Conservation (phyloP, 257 asterid genomes). For the Phtheirospermum japonicum region DNA sequence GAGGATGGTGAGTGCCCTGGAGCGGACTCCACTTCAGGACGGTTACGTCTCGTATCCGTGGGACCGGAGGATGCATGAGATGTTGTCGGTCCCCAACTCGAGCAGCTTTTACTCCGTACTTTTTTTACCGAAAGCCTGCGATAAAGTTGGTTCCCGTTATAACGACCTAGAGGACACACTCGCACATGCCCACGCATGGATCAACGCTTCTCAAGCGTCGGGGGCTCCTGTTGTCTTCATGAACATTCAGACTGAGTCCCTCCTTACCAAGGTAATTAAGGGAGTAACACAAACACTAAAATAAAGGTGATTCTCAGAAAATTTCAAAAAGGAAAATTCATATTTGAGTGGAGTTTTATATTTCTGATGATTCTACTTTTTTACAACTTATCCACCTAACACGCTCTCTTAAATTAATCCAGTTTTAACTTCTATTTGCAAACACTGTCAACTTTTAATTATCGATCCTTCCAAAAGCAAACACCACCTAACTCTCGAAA, state of each 20-base stretch:
- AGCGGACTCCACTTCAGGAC: not conserved
- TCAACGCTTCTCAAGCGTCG: not conserved
- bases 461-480: too few species aligned
- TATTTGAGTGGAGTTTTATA: too few species aligned
- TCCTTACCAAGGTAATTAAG: not conserved
- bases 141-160: not conserved
- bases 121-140: not conserved
- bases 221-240: not conserved
- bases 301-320: too few species aligned
- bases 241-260: constrained; percentile 8
- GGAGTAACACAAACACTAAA: too few species aligned
- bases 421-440: too few species aligned
- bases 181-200: not conserved
- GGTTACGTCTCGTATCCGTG: constrained; percentile 9
- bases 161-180: constrained; percentile 1
- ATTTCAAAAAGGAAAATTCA: too few species aligned
- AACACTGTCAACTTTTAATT: too few species aligned
- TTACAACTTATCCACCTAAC: too few species aligned
- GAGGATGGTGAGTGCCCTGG: constrained; percentile 2
- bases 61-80: constrained; percentile 7
- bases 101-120: not conserved
- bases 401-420: too few species aligned
- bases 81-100: not conserved
- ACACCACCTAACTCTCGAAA: too few species aligned
- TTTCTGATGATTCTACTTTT: too few species aligned